Conservation (phyloP, 306 rosid genomes). For the Macrotyloma uniflorum region DNA sequence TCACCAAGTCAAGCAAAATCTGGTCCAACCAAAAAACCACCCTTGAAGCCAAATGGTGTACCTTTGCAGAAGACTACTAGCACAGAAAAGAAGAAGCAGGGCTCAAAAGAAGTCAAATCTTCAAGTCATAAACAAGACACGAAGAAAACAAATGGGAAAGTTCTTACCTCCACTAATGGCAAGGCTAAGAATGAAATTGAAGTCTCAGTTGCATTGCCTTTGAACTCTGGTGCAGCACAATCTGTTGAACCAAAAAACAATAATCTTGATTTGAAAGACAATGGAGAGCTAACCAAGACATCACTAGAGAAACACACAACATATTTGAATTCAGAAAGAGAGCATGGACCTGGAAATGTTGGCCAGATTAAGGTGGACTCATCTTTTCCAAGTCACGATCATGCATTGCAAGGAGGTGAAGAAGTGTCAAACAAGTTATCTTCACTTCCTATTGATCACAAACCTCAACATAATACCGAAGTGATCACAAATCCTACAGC, state of each 20-base stretch:
- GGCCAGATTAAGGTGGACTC: conserved; percentile 21
- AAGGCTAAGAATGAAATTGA: conserved; percentile 46
- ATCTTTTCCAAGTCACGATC: conserved; percentile 43
- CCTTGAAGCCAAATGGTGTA: conserved; percentile 49
- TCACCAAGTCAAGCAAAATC: conserved; percentile 46
- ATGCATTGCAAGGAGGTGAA: conserved; percentile 25
- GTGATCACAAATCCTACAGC: conserved; percentile 40
- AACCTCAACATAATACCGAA: conserved; percentile 46
- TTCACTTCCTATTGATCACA: conserved; percentile 51
- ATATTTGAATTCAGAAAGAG: conserved; percentile 36
- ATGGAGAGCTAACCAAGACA: conserved; percentile 45
- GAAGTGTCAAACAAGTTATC: conserved; percentile 45
- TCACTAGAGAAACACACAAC: conserved; percentile 45
- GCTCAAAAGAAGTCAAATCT: conserved; percentile 59
- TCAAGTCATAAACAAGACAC: conserved; percentile 43
- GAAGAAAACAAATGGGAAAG: conserved; percentile 45
- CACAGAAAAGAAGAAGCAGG: conserved; percentile 60
- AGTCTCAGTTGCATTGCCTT: conserved; percentile 45
- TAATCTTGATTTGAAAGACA: conserved; percentile 42
- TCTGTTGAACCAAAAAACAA: conserved; percentile 45
- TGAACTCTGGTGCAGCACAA: conserved; percentile 33
- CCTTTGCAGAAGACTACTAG: conserved; percentile 49
- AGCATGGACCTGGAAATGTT: conserved; percentile 33
- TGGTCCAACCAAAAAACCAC: conserved; percentile 59
- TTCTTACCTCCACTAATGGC: conserved; percentile 45